Evolutionary conservation across 345 rosid genomes (phyloP).

Genomic region (sweet orange (Citrus sinensis)): DNA sequence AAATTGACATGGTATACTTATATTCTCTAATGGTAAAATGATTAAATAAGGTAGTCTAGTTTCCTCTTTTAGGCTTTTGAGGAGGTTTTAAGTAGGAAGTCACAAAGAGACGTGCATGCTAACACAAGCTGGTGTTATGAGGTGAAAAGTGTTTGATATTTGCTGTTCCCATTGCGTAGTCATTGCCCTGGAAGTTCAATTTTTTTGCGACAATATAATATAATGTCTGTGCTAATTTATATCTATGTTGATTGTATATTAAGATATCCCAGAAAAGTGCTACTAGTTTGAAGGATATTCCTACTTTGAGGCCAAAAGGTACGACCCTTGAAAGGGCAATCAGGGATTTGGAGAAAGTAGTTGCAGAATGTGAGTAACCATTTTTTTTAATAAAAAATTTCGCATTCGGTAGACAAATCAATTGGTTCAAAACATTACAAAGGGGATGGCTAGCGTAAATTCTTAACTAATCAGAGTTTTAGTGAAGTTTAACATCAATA

Average conservation of each 20-base stretch:
- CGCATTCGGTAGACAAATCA: too few species aligned
- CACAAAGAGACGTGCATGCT: not conserved
- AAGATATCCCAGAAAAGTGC: slow-evolving; percentile 25
- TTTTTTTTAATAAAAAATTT: not conserved
- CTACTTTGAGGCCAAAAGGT: slow-evolving; percentile 22
- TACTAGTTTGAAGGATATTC: slow-evolving; percentile 17
- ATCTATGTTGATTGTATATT: slow-evolving; percentile 1
- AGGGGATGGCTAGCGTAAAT: not conserved
- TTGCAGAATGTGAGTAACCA: slow-evolving; percentile 33
- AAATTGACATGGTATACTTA: not conserved
- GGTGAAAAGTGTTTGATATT: not conserved
- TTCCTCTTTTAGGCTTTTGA: not conserved
- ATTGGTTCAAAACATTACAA: too few species aligned
- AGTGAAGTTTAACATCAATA: not conserved
- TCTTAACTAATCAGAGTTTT: not conserved
- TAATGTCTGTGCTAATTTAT: not conserved
- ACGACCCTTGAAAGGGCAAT: slow-evolving; percentile 36
- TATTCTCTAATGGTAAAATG: not conserved
- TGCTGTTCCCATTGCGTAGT: not conserved
- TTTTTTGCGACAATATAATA: not conserved
- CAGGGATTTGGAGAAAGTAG: slow-evolving; percentile 39
- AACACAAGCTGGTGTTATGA: not conserved
- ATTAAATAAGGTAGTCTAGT: not conserved
- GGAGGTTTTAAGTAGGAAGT: not conserved
- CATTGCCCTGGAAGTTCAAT: not conserved